A percentile compares a stretch with the other conserved stretches of the same genome.
phyloP scores from a whole-genome alignment of 2,329 filamentous ascomycete genomes.

The Alternaria conjuncta region DNA sequence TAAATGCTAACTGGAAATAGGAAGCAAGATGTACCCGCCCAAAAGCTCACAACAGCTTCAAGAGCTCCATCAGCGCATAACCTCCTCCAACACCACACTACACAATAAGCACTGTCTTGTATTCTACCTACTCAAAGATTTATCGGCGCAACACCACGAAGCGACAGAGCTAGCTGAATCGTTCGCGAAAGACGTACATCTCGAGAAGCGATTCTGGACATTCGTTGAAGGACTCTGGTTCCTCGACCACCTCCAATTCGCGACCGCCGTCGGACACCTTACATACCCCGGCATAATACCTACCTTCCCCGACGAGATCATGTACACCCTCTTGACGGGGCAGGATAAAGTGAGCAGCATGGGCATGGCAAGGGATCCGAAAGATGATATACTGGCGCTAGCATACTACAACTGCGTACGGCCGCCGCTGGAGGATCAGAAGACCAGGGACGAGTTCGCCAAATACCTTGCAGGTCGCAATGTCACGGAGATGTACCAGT shows the following conservation, averaged over 20 bases:
- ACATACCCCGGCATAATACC: slow-evolving; percentile 80
- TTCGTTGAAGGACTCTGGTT: slow-evolving; percentile 85
- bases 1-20: slow-evolving; percentile 35
- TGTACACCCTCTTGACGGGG: slow-evolving; percentile 68
- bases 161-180: slow-evolving; percentile 59
- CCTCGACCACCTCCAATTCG: slow-evolving; percentile 74
- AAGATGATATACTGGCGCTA: slow-evolving; percentile 63
- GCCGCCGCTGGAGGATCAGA: slow-evolving; percentile 70
- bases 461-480: slow-evolving; percentile 70
- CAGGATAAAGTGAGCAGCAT: slow-evolving; percentile 25
- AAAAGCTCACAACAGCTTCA: slow-evolving; percentile 71
- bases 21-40: slow-evolving; percentile 75
- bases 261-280: slow-evolving; percentile 72
- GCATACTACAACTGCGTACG: slow-evolving; percentile 80
- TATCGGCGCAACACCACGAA: slow-evolving; percentile 58
- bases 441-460: slow-evolving; percentile 71
- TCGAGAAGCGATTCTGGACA: slow-evolving; percentile 78
- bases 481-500: slow-evolving; percentile 75
- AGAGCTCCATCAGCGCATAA: slow-evolving; percentile 73
- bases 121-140: slow-evolving; percentile 83
- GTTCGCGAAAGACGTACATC: slow-evolving; percentile 68
- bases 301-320: slow-evolving; percentile 84
- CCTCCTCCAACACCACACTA: slow-evolving; percentile 67
- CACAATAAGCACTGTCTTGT: slow-evolving; percentile 84
- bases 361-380: slow-evolving; percentile 37